A percentile compares a stretch with the other conserved stretches of the same genome.
phyloP scores from a whole-genome alignment of 495 filamentous ascomycete species.

The Aspergillus saccharolyticus region DNA sequence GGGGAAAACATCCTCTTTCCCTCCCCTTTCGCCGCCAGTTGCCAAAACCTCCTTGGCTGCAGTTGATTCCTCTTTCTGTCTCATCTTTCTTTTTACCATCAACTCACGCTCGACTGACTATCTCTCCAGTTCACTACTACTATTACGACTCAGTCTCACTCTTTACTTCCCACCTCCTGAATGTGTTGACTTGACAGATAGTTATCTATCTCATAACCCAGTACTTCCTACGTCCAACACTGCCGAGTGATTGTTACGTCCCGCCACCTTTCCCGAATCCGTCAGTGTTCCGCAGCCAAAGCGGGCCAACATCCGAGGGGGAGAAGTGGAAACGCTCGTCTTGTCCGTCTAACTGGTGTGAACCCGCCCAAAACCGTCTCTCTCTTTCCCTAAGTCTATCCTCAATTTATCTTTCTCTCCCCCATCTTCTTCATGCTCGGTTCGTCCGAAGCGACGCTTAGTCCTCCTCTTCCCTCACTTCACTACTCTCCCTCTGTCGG shows the following conservation, averaged over 20 bases:
- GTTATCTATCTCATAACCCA: too few relatives aligned
- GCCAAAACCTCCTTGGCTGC: background rate
- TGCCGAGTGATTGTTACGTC: conserved; percentile 17
- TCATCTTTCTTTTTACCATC: background rate
- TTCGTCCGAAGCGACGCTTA: conserved; percentile 30
- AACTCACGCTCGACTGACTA: background rate
- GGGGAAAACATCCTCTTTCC: background rate
- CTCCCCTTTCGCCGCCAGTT: conserved; percentile 2
- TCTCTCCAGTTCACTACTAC: too few relatives aligned
- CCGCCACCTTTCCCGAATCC: conserved; percentile 30
- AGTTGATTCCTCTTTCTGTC: conserved; percentile 1
- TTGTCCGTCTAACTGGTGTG: conserved; percentile 14
- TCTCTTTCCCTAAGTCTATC: conserved; percentile 6
- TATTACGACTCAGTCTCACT: conserved; percentile 1
- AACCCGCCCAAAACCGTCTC: conserved; percentile 35
- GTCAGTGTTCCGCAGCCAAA: conserved; percentile 31
- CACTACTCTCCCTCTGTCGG: conserved; percentile 36
- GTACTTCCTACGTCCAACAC: too few relatives aligned
- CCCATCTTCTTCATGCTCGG: conserved; percentile 38
- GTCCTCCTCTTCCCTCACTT: conserved; percentile 30
- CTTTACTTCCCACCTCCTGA: background rate
- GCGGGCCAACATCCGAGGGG: conserved; percentile 45
- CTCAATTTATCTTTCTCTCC: background rate
- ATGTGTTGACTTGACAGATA: too few relatives aligned
- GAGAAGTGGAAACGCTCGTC: conserved; percentile 18